Conservation (phyloP, 1,139 yeast species). For the Suhomyces terraborum region DNA sequence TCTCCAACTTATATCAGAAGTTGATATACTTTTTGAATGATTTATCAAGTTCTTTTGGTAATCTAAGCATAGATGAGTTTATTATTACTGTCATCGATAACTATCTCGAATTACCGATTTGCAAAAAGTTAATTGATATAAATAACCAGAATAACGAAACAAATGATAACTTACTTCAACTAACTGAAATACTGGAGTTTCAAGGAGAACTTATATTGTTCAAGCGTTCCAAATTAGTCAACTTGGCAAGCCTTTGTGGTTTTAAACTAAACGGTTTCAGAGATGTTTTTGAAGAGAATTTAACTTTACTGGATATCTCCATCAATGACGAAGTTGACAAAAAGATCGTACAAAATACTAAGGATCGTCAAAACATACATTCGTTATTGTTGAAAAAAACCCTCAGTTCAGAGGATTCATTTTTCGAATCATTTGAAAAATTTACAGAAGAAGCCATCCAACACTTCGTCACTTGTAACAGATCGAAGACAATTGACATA, state of each 20-base stretch:
- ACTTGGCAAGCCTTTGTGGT: conserved; percentile 36
- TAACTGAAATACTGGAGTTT: conserved; percentile 40
- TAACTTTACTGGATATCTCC: conserved; percentile 16
- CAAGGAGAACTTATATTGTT: conserved; percentile 49
- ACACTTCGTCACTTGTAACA: conserved; percentile 48
- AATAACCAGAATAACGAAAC: conserved; percentile 17
- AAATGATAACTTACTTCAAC: conserved; percentile 19
- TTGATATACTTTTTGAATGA: conserved; percentile 43
- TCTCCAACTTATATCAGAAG: conserved; percentile 37
- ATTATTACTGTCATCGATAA: conserved; percentile 33
- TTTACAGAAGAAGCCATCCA: conserved; percentile 47
- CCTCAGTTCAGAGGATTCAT: conserved; percentile 22
- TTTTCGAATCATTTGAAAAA: conserved; percentile 29
- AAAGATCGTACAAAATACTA: not conserved
- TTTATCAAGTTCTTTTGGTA: conserved; percentile 26
- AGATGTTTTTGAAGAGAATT: conserved; percentile 30
- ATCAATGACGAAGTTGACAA: conserved; percentile 25
- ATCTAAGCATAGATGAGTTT: conserved; percentile 29
- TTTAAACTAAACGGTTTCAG: conserved; percentile 44
- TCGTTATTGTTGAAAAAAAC: conserved; percentile 21
- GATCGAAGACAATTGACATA: conserved; percentile 68
- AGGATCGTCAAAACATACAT: conserved; percentile 4
- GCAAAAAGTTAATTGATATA: conserved; percentile 24
- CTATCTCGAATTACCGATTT: conserved; percentile 32
- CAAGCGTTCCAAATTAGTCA: conserved; percentile 45